A percentile compares a stretch with the other conserved stretches of the same genome.
phyloP scores from a whole-genome alignment of 805 yeast species.

The Blastobotrys mokoenaii region DNA sequence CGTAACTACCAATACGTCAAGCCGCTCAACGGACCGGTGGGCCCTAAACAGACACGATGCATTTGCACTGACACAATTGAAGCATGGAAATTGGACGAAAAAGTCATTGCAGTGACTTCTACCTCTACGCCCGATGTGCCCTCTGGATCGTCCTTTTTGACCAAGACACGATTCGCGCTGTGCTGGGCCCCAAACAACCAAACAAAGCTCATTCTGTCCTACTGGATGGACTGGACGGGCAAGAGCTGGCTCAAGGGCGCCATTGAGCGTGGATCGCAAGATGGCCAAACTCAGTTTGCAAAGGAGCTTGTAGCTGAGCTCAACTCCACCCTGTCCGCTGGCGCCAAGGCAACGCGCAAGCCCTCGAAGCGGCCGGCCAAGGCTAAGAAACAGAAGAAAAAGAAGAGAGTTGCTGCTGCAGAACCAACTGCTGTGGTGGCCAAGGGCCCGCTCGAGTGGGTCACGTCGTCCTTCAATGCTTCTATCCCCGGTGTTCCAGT shows the following conservation, averaged over 20 bases:
- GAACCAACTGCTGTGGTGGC: background rate
- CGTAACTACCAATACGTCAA: conserved; percentile 56
- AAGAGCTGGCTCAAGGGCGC: conserved; percentile 87
- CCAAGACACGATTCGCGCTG: conserved; percentile 61
- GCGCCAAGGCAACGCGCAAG: conserved; percentile 10
- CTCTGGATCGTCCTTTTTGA: conserved; percentile 73
- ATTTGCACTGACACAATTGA: conserved; percentile 56
- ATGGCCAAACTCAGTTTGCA: conserved; percentile 68
- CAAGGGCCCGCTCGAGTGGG: background rate
- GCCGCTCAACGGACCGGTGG: conserved; percentile 72
- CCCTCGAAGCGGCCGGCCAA: conserved; percentile 9
- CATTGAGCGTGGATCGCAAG: conserved; percentile 73
- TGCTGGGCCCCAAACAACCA: conserved; percentile 64
- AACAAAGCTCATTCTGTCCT: conserved; percentile 58
- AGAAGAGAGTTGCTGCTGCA: background rate
- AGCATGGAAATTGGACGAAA: conserved; percentile 42
- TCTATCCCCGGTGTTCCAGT: conserved; percentile 8
- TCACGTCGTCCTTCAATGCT: background rate
- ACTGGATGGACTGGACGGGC: conserved; percentile 80
- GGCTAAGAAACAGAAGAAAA: background rate
- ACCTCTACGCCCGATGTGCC: conserved; percentile 92
- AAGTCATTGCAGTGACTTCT: conserved; percentile 51
- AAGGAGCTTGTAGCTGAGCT: conserved; percentile 34
- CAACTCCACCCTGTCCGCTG: conserved; percentile 5
- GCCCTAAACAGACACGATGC: conserved; percentile 87